These are phyloP conservation scores for Alloteropsis semialata DNA, from an alignment of 176 grass and related monocot genomes.

Conservation along the genomic window DNA sequence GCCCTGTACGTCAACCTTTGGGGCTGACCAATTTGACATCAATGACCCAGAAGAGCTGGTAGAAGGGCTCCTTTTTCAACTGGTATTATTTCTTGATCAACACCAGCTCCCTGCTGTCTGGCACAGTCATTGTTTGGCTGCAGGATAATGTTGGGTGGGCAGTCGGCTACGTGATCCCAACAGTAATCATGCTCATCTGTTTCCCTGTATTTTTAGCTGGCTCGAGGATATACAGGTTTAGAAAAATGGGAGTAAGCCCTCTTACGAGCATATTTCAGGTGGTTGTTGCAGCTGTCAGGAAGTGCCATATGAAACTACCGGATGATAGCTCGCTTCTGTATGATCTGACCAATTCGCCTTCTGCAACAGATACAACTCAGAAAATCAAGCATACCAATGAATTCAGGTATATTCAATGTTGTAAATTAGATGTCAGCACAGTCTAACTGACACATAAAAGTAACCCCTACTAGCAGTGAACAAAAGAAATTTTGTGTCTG, in stretches of 20 bases:
- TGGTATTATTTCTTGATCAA: conserved; percentile 53
- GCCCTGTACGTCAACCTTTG: conserved; percentile 34
- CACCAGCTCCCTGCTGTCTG: conserved; percentile 29
- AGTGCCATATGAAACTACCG: conserved; percentile 27
- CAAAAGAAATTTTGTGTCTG: background rate
- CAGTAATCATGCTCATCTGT: conserved; percentile 13
- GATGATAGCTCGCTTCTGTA: conserved; percentile 34
- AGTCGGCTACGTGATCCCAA: conserved; percentile 34
- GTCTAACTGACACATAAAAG: background rate
- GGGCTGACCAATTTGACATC: conserved; percentile 44
- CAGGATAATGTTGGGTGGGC: conserved; percentile 46
- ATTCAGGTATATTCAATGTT: conserved; percentile 12
- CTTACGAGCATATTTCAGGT: conserved; percentile 45
- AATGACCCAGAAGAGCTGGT: conserved; percentile 25
- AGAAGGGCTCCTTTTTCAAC: conserved; percentile 55
- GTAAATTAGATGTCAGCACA: background rate
- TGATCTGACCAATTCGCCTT: background rate
- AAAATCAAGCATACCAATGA: conserved; percentile 22
- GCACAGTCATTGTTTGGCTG: conserved; percentile 51
- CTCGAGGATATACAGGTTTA: conserved; percentile 30
- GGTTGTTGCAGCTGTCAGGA: conserved; percentile 40
- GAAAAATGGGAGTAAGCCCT: conserved; percentile 29
- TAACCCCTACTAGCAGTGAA: background rate
- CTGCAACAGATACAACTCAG: background rate
- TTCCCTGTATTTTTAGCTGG: conserved; percentile 18